Conservation (phyloP, 495 filamentous ascomycete genomes). For the Trichoderma gamsii region DNA sequence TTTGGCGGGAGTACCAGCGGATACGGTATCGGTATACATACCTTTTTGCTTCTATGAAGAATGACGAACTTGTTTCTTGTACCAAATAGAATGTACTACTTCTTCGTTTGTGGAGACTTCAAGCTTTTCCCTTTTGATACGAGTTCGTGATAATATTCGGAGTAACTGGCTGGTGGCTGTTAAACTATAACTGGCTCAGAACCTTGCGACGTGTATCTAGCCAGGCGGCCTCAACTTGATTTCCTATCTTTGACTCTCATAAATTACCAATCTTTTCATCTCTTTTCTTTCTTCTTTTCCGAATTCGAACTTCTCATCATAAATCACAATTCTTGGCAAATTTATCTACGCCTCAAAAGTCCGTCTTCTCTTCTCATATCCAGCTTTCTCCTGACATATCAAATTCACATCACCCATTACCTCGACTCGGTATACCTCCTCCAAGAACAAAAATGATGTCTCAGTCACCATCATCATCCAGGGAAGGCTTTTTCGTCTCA, state of each 20-base stretch:
- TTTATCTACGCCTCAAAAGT: too few species aligned
- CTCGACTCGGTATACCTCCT: too few species aligned
- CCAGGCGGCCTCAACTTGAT: background rate
- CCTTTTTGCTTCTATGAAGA: background rate
- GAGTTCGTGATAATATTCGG: background rate
- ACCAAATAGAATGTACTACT: background rate
- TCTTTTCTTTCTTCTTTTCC: background rate
- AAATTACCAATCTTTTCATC: background rate
- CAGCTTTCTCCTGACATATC: too few species aligned
- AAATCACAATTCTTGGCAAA: too few species aligned
- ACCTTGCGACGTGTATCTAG: background rate
- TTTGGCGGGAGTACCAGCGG: background rate
- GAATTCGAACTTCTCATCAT: too few species aligned
- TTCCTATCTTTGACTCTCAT: background rate
- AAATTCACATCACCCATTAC: too few species aligned
- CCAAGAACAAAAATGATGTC: too few species aligned
- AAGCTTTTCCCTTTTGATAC: background rate
- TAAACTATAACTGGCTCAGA: background rate
- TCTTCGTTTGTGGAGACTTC: background rate
- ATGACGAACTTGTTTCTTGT: background rate
- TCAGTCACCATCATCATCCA: too few species aligned
- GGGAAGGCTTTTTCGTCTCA: too few species aligned
- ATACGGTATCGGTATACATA: background rate
- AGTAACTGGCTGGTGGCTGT: background rate
- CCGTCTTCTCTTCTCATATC: too few species aligned